Conservation (phyloP, 345 rosid species). For the Camelina sativa region DNA sequence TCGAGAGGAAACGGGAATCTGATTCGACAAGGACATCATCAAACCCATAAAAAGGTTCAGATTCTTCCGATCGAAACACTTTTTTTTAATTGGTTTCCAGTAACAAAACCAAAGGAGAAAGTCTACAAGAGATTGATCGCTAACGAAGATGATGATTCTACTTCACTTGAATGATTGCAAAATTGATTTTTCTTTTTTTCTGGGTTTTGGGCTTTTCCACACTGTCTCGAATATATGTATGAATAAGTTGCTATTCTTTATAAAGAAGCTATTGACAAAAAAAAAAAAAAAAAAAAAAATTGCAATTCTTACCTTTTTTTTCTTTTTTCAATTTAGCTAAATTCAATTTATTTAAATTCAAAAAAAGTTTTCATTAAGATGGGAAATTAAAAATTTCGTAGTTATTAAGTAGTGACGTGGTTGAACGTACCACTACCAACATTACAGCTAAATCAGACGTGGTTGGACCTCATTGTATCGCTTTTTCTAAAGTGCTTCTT, state of each 20-base stretch:
- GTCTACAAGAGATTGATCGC: background rate
- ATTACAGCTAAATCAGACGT: too few relatives aligned
- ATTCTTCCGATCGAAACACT: slow-evolving; percentile 26
- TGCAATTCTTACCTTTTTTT: background rate
- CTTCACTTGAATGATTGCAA: slow-evolving; percentile 33
- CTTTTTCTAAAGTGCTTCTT: too few relatives aligned
- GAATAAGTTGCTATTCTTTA: background rate
- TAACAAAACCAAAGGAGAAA: background rate
- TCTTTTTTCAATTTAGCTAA: too few relatives aligned
- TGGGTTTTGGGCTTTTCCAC: slow-evolving; percentile 28
- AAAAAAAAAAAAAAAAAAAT: background rate
- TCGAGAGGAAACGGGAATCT: slow-evolving; percentile 35
- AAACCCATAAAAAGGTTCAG: slow-evolving; percentile 13
- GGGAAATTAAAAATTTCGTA: too few relatives aligned
- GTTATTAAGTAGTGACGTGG: too few relatives aligned
- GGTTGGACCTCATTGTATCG: too few relatives aligned
- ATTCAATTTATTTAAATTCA: too few relatives aligned
- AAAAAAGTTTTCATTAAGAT: too few relatives aligned
- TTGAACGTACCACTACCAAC: too few relatives aligned
- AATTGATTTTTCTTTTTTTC: background rate
- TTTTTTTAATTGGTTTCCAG: background rate
- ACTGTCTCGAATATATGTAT: slow-evolving; percentile 13
- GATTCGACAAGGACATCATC: slow-evolving; percentile 21
- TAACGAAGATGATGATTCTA: slow-evolving; percentile 8
- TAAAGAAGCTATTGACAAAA: too few relatives aligned